A percentile compares a stretch with the other conserved stretches of the same genome.
These are phyloP conservation scores for Globisporangium acanthophoron DNA, from an alignment of 352 stramenopile genomes.

Conservation along the genomic window DNA sequence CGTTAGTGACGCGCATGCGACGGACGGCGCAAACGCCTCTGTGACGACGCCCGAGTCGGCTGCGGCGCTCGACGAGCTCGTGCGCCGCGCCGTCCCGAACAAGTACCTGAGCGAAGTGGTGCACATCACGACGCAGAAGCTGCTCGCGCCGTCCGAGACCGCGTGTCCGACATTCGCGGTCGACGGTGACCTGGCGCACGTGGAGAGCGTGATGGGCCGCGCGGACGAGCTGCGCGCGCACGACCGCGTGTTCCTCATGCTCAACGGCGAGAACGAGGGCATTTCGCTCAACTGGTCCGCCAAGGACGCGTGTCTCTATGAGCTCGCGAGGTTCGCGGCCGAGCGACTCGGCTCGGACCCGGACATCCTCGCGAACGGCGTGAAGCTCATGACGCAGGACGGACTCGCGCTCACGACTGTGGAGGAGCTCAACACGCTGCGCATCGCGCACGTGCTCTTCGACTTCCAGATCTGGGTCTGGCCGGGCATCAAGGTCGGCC, in stretches of 20 bases:
- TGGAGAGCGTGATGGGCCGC: conserved; percentile 28
- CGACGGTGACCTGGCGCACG: conserved; percentile 22
- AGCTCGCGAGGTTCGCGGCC: conserved; percentile 34
- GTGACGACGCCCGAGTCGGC: neutral
- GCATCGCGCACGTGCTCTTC: conserved; percentile 61
- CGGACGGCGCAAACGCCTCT: neutral
- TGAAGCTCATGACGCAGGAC: conserved; percentile 54
- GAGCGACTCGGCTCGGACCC: conserved; percentile 35
- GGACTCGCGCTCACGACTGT: conserved; percentile 37
- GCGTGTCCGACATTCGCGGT: conserved; percentile 26
- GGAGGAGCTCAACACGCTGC: conserved; percentile 26
- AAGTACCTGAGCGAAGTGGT: conserved; percentile 61
- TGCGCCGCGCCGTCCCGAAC: conserved; percentile 18
- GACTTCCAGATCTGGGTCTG: conserved; percentile 74
- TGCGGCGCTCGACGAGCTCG: neutral
- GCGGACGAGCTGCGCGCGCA: conserved; percentile 25
- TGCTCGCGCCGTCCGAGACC: conserved; percentile 17
- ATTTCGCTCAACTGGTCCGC: conserved; percentile 33
- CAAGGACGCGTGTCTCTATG: conserved; percentile 31
- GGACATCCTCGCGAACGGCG: conserved; percentile 39
- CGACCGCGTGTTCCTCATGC: conserved; percentile 53
- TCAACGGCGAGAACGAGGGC: conserved; percentile 63
- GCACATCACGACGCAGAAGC: conserved; percentile 35
- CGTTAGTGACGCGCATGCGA: conserved; percentile 1
- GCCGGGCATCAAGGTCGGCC: conserved; percentile 63